A percentile compares a stretch with the other conserved stretches of the same genome.
These are phyloP conservation scores for Ceratobasidium papillatum DNA, from an alignment of 1,284 basidiomycete species.

Conservation along the genomic window DNA sequence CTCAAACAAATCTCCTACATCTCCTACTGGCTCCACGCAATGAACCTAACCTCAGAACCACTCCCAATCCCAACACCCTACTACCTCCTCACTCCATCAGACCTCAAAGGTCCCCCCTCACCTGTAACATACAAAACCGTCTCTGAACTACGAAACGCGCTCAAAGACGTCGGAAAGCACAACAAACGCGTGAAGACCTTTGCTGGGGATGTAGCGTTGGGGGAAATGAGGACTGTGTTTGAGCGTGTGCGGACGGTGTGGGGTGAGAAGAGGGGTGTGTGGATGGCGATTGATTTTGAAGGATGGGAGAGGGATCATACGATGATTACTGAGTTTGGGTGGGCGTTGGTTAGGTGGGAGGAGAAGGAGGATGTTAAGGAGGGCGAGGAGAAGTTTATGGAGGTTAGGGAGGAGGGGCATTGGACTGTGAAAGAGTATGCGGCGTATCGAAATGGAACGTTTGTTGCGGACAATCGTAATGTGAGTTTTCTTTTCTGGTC, in stretches of 20 bases:
- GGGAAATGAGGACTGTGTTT: constrained; percentile 65
- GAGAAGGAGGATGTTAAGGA: constrained; percentile 50
- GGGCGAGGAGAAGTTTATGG: constrained; percentile 37
- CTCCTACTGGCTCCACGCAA: constrained; percentile 82
- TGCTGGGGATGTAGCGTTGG: constrained; percentile 57
- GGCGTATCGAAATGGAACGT: constrained; percentile 66
- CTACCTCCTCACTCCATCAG: constrained; percentile 63
- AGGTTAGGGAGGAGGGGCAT: constrained; percentile 57
- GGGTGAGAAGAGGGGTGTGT: constrained; percentile 67
- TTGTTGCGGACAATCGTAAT: constrained; percentile 67
- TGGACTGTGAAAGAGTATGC: constrained; percentile 70
- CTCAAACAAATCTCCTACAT: constrained; percentile 85
- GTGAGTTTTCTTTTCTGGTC: constrained; percentile 53
- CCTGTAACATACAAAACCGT: constrained; percentile 66
- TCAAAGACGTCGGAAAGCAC: constrained; percentile 76
- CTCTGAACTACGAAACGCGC: constrained; percentile 62
- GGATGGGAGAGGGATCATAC: constrained; percentile 78
- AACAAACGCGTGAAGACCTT: constrained; percentile 74
- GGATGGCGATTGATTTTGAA: constrained; percentile 82
- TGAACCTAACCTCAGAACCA: constrained; percentile 68
- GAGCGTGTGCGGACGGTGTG: constrained; percentile 72
- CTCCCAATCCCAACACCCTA: constrained; percentile 77
- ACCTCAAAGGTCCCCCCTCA: constrained; percentile 48
- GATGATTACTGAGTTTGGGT: constrained; percentile 80
- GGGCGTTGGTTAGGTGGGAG: constrained; percentile 66